Percentiles rank a stretch among this genome's conserved stretches.
Conservation (phyloP, 768 basidiomycete species). For the Tremella fuciformis region DNA sequence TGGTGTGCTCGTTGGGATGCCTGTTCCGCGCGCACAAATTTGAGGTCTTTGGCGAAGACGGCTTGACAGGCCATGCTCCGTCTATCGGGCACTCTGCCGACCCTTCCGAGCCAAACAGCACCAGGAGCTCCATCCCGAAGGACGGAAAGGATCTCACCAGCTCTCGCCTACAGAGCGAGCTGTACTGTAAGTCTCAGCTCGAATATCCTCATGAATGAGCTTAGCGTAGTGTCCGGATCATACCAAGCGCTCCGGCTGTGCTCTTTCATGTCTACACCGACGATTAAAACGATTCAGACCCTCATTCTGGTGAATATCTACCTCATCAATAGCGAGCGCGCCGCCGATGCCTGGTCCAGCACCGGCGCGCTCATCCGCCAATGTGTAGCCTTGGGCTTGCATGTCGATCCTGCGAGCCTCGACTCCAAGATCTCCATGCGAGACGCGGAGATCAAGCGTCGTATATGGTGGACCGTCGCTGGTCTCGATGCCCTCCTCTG, state of each 20-base stretch:
- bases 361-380: slow-evolving; percentile 45
- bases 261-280: slow-evolving; percentile 49
- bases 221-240: slow-evolving; percentile 45
- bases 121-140: slow-evolving; percentile 3
- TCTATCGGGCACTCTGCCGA: slow-evolving; percentile 1
- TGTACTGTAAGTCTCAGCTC: slow-evolving; percentile 37
- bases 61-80: slow-evolving; percentile 2
- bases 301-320: slow-evolving; percentile 46
- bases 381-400: slow-evolving; percentile 48
- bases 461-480: slow-evolving; percentile 48
- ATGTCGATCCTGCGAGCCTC: slow-evolving; percentile 46
- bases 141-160: slow-evolving; percentile 46
- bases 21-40: slow-evolving; percentile 44
- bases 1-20: slow-evolving; percentile 47
- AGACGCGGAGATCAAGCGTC: slow-evolving; percentile 44
- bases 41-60: slow-evolving; percentile 44
- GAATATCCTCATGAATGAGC: not conserved
- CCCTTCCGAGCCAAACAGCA: slow-evolving; percentile 2
- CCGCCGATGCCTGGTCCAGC: slow-evolving; percentile 46
- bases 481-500: slow-evolving; percentile 48
- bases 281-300: slow-evolving; percentile 41
- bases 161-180: slow-evolving; percentile 48
- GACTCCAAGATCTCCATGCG: slow-evolving; percentile 43
- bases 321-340: slow-evolving; percentile 44
- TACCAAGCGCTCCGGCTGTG: slow-evolving; percentile 49